These are phyloP conservation scores for Pholiota molesta DNA, from an alignment of 768 basidiomycete genomes.

Conservation along the genomic window DNA sequence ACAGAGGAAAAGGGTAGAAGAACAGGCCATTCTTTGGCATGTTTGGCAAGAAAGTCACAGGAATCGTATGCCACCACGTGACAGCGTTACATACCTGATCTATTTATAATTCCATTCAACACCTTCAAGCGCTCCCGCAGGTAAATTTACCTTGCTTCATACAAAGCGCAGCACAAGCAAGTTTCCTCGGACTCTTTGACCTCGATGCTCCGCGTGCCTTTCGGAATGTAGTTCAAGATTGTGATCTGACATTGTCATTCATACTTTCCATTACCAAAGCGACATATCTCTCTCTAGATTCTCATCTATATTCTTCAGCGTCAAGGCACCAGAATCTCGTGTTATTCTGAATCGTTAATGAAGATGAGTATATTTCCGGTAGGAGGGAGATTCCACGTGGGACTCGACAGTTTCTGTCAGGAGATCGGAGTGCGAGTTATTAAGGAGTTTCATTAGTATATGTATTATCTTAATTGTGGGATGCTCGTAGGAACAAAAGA, in stretches of 20 bases:
- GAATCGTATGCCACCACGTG: conserved; percentile 16
- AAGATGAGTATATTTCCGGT: not conserved
- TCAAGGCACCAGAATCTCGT: not conserved
- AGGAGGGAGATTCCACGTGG: conserved; percentile 12
- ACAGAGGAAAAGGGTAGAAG: conserved; percentile 15
- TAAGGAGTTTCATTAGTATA: not conserved
- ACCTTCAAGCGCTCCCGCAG: not conserved
- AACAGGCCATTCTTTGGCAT: conserved; percentile 11
- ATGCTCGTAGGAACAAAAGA: too few relatives aligned
- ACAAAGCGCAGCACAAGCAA: not conserved
- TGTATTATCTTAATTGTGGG: too few relatives aligned
- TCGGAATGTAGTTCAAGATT: not conserved
- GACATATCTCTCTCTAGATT: too few relatives aligned
- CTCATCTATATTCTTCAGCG: too few relatives aligned
- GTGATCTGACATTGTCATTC: too few relatives aligned
- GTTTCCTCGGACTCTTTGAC: not conserved
- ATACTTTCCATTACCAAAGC: too few relatives aligned
- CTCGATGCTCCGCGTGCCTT: not conserved
- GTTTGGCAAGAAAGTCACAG: conserved; percentile 25
- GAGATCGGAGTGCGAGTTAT: not conserved
- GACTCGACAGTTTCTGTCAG: conserved; percentile 10
- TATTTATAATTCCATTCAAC: conserved; percentile 7
- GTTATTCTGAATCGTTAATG: not conserved
- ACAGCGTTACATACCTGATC: conserved; percentile 12
- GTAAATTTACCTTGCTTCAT: not conserved